Percentiles rank a stretch among this genome's conserved stretches.
These are phyloP conservation scores for Trichoderma semiorbis DNA, from an alignment of 2,329 filamentous ascomycete genomes.

Conservation along the genomic window DNA sequence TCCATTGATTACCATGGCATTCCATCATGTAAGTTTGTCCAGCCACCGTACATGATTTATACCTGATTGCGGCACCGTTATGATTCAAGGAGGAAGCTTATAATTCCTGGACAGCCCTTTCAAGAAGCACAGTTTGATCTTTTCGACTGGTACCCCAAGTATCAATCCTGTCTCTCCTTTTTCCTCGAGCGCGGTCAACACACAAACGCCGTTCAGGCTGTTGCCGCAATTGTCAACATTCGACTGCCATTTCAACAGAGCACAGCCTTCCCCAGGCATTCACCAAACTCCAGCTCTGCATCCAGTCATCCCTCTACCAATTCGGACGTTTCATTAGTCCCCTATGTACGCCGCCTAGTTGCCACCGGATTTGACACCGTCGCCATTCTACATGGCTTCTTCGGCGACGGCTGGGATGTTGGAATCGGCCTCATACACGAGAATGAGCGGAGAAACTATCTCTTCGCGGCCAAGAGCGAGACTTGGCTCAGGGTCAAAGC, in stretches of 20 bases:
- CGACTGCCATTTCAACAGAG: conserved; percentile 77
- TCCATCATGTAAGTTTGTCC: conserved; percentile 17
- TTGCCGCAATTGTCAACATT: conserved; percentile 91
- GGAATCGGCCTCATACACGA: conserved; percentile 83
- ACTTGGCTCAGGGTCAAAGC: conserved; percentile 87
- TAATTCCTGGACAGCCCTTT: conserved; percentile 37
- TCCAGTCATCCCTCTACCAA: conserved; percentile 24
- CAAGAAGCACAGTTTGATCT: conserved; percentile 64
- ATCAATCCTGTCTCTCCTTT: conserved; percentile 84
- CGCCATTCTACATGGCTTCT: conserved; percentile 88
- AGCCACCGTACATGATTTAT: background rate
- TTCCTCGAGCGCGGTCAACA: conserved; percentile 92
- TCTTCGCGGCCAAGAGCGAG: conserved; percentile 91
- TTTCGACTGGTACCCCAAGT: conserved; percentile 88
- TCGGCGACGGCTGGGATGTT: conserved; percentile 84
- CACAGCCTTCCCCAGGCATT: conserved; percentile 27
- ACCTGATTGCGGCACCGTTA: background rate
- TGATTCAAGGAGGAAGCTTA: background rate
- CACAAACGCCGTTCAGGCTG: conserved; percentile 74
- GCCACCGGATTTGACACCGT: conserved; percentile 88
- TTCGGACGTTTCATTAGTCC: conserved; percentile 54
- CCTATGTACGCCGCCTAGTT: conserved; percentile 85
- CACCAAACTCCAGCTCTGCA: conserved; percentile 5
- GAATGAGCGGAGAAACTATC: conserved; percentile 86
- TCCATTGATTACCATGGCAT: background rate